Base-by-base conservation (phyloP, 2,329 filamentous ascomycete genomes). In the Acrocalymma vagum region DNA sequence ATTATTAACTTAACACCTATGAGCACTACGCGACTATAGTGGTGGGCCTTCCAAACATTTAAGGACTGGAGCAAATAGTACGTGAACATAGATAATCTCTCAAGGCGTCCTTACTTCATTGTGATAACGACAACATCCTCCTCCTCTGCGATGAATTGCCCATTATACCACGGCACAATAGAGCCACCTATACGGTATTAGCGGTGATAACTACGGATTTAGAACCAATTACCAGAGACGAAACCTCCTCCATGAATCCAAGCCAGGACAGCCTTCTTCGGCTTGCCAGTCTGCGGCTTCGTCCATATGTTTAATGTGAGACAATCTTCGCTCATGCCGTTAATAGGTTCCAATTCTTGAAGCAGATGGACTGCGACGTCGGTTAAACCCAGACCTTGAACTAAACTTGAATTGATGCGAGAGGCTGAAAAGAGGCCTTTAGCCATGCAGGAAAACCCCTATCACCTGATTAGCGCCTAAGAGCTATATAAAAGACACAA, bases 211-310 rank as follows among this genome's bases (percentile, higher is more conserved):
- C 20, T n/a, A 20, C 8, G 6, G 33, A 5, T 10, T 4, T 11
- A 2, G 10, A 8, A 25, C 29, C 7, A 21, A 32, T 2, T 78
- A 80, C 10, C 64, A 61, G 29, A 60, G 71, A n/a, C n/a, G 8
- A 82, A 73, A 2, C 78, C 46, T 23, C 63, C 63, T 23, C 74
- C 74, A 52, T 84, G 79, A 14, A 87, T 80, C 81, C 82, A 87
- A 2, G 83, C 73, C 26, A 75, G 73, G 3, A 84, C 78, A 0
- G 40, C 41, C 29, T 54, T 37, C 10, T 51, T 30, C 4, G 51
- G 44, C 10, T 52, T 55, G 1, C 25, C 29, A 6, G 47, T 50
- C 24, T 38, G 43, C n/a, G n/a, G n/a, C 34, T 70, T 69, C 2
- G 60, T 53, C 63, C 60, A 65, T 4, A 67, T 54, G 30, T 65